Evolutionary conservation across 1,139 yeast genomes (phyloP).

Genomic region (Geotrichum cucujoidarum): DNA sequence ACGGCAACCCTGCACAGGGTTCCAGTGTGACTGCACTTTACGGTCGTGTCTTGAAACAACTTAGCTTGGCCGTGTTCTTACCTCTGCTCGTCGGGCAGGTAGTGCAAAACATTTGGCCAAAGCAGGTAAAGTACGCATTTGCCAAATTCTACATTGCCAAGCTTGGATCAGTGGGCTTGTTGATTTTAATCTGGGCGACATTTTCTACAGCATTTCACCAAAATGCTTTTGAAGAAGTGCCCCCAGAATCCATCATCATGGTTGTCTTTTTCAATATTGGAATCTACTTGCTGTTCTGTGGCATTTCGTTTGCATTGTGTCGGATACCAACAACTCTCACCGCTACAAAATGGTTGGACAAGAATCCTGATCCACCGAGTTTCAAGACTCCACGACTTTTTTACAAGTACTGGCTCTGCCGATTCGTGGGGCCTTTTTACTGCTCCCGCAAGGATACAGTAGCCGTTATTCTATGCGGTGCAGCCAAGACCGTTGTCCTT

Average conservation of each 20-base stretch:
- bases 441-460: slow-evolving; percentile 68
- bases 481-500: slow-evolving; percentile 87
- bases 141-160: slow-evolving; percentile 59
- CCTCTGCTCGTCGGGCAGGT: slow-evolving; percentile 88
- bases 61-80: slow-evolving; percentile 75
- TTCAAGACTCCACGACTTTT: too few species aligned
- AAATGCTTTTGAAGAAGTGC: slow-evolving; percentile 66
- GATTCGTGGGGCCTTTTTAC: slow-evolving; percentile 50
- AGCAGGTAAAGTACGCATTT: slow-evolving; percentile 56
- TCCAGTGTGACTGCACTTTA: slow-evolving; percentile 55
- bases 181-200: slow-evolving; percentile 76
- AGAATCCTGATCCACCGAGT: not conserved
- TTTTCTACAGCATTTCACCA: slow-evolving; percentile 86
- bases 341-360: slow-evolving; percentile 30
- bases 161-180: slow-evolving; percentile 72
- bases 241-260: slow-evolving; percentile 64
- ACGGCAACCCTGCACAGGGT: slow-evolving; percentile 75
- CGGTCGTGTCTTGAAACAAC: slow-evolving; percentile 73
- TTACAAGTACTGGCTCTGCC: slow-evolving; percentile 31
- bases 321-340: slow-evolving; percentile 48
- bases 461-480: slow-evolving; percentile 79
- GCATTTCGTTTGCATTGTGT: slow-evolving; percentile 51
- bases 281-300: slow-evolving; percentile 68
- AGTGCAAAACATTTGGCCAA: slow-evolving; percentile 62
- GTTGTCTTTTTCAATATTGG: slow-evolving; percentile 78